These are phyloP conservation scores for Fusarium citri DNA, from an alignment of 2,329 filamentous ascomycete species.

Conservation along the genomic window DNA sequence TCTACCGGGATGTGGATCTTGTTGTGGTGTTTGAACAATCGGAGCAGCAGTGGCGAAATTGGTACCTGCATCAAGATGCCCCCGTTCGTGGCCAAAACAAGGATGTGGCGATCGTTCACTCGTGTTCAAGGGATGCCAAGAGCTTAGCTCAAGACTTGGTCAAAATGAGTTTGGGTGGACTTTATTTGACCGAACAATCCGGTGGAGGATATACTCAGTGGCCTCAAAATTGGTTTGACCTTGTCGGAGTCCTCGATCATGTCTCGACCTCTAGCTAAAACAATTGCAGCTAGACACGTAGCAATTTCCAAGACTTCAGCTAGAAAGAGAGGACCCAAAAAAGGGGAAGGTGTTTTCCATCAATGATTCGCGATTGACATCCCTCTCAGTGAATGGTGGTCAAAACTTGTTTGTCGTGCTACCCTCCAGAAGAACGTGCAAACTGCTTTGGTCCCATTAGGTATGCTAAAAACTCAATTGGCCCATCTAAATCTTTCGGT, in stretches of 20 bases:
- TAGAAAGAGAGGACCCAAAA: background rate
- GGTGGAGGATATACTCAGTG: slow-evolving; percentile 32
- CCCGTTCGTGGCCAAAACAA: background rate
- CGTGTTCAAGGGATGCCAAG: slow-evolving; percentile 11
- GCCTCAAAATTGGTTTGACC: background rate
- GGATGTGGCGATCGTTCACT: slow-evolving; percentile 30
- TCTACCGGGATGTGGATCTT: background rate
- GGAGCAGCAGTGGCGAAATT: slow-evolving; percentile 2
- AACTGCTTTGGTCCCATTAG: too few species aligned
- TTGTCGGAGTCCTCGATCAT: background rate
- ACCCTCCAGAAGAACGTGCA: background rate
- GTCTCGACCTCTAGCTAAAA: background rate
- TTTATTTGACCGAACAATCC: slow-evolving; percentile 30
- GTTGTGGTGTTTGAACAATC: slow-evolving; percentile 4
- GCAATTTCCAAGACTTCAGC: background rate
- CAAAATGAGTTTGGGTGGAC: slow-evolving; percentile 13
- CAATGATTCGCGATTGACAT: background rate
- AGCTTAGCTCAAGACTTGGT: slow-evolving; percentile 11
- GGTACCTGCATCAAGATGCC: background rate
- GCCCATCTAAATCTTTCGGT: background rate
- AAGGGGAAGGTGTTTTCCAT: background rate
- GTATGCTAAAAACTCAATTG: background rate
- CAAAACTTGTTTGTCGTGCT: background rate
- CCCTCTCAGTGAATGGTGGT: background rate
- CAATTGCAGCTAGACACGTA: background rate